These are phyloP conservation scores for Penicillium mononematosum DNA, from an alignment of 495 filamentous ascomycete genomes.

Conservation along the genomic window DNA sequence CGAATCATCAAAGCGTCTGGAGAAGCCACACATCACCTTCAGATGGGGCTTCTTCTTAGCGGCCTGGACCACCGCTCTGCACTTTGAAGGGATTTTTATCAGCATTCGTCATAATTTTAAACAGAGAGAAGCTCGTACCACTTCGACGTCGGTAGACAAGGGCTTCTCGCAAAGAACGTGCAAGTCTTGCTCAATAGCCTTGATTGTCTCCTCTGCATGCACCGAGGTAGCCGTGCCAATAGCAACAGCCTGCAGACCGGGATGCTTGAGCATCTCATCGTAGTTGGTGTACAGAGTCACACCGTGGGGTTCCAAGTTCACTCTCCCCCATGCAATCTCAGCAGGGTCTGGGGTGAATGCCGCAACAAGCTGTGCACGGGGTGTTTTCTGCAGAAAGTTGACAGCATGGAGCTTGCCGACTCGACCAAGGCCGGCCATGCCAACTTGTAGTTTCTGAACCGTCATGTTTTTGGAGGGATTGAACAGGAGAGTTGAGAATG, in stretches of 20 bases:
- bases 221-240: conserved; percentile 48
- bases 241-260: conserved; percentile 48
- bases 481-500: neutral
- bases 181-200: conserved; percentile 44
- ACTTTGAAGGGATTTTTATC: conserved; percentile 9
- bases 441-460: conserved; percentile 39
- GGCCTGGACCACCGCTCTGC: conserved; percentile 22
- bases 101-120: neutral
- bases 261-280: conserved; percentile 49
- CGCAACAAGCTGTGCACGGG: conserved; percentile 47
- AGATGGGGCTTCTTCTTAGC: conserved; percentile 33
- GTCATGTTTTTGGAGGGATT: conserved; percentile 28
- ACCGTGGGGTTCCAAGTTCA: conserved; percentile 39
- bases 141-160: conserved; percentile 38
- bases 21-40: conserved; percentile 60
- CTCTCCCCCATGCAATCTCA: conserved; percentile 44
- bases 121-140: conserved; percentile 32
- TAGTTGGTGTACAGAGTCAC: conserved; percentile 43
- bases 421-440: conserved; percentile 48
- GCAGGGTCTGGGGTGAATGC: conserved; percentile 38
- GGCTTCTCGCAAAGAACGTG: conserved; percentile 57
- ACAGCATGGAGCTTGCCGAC: conserved; percentile 50
- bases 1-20: conserved; percentile 53
- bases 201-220: conserved; percentile 48
- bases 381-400: conserved; percentile 42